These are phyloP conservation scores for Hygrophorus pudorinus DNA, from an alignment of 768 basidiomycete species.

Conservation along the genomic window DNA sequence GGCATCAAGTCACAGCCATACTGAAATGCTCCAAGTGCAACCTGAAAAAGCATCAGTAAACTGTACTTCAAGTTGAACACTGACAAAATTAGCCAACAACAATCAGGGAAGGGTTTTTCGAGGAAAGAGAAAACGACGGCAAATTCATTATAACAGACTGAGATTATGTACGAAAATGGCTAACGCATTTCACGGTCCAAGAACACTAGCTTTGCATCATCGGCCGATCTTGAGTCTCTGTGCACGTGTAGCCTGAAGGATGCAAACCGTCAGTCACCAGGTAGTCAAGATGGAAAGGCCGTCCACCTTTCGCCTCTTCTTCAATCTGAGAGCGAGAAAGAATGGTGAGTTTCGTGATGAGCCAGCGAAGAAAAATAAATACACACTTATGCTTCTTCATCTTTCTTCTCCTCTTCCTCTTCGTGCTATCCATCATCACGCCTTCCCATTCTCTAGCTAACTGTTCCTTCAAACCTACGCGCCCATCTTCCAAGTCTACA, in stretches of 20 bases:
- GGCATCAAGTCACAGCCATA: not conserved
- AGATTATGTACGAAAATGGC: too few species aligned
- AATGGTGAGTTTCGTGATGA: constrained; percentile 2
- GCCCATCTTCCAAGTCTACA: constrained; percentile 36
- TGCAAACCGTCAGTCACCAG: constrained; percentile 11
- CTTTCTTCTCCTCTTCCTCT: constrained; percentile 83
- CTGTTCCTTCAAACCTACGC: constrained; percentile 41
- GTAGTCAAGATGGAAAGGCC: not conserved
- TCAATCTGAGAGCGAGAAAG: constrained; percentile 49
- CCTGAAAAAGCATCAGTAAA: too few species aligned
- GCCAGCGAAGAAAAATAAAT: constrained; percentile 3
- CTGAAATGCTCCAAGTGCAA: too few species aligned
- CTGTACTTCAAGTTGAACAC: too few species aligned
- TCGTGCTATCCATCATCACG: constrained; percentile 68
- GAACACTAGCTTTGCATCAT: constrained; percentile 9
- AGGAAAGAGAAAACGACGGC: too few species aligned
- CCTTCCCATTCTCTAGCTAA: constrained; percentile 53
- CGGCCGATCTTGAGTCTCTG: constrained; percentile 24
- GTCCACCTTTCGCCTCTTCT: constrained; percentile 82
- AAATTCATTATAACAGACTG: too few species aligned
- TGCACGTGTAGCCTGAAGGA: constrained; percentile 35
- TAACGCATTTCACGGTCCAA: too few species aligned
- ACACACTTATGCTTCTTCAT: constrained; percentile 96
- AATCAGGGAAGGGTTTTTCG: too few species aligned
- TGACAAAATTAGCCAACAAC: too few species aligned